phyloP scores from a whole-genome alignment of 148 eudicot species.

The Silene conica region DNA sequence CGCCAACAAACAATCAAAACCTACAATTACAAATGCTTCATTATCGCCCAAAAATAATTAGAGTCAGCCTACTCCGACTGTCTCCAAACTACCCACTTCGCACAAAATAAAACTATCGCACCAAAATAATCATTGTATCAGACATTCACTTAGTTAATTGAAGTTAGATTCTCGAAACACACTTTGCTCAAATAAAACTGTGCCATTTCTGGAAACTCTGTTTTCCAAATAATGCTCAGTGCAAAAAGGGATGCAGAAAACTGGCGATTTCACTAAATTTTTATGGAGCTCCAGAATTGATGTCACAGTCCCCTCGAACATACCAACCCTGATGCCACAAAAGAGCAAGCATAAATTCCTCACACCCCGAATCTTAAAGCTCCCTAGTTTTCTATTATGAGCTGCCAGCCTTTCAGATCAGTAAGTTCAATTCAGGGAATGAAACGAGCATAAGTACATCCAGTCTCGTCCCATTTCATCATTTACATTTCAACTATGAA shows the following conservation, averaged over 20 bases:
- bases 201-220: too few relatives aligned
- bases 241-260: too few relatives aligned
- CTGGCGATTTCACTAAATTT: not conserved
- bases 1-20: not conserved
- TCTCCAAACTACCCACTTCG: too few relatives aligned
- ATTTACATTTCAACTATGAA: not conserved
- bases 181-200: too few relatives aligned
- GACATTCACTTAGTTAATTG: too few relatives aligned
- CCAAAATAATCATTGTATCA: too few relatives aligned
- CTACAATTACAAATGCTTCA: not conserved
- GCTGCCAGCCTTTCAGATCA: not conserved
- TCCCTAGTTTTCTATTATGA: not conserved
- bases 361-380: not conserved
- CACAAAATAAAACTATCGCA: too few relatives aligned
- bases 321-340: not conserved
- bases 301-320: not conserved
- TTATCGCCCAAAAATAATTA: too few relatives aligned
- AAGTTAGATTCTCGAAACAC: too few relatives aligned
- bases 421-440: not conserved
- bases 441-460: not conserved
- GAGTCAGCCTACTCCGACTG: too few relatives aligned
- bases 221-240: too few relatives aligned
- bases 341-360: not conserved
- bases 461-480: not conserved
- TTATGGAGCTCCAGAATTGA: not conserved